Conservation (phyloP, 1,284 basidiomycete species). For the Pterulicium gracile region DNA sequence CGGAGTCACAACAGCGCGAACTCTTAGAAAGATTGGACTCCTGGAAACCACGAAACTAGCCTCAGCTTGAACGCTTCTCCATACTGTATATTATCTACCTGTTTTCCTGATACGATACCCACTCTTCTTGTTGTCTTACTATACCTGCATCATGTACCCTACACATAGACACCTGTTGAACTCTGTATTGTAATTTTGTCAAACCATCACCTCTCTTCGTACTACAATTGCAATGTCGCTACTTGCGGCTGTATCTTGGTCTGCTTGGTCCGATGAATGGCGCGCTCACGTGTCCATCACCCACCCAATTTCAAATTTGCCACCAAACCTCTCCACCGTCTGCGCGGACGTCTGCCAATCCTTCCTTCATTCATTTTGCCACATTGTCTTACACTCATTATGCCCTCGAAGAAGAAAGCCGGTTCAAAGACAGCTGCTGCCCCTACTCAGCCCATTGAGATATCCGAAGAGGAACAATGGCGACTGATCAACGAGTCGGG, state of each 20-base stretch:
- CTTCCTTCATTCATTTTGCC: neutral
- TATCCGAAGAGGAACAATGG: slow-evolving; percentile 69
- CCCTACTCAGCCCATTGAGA: slow-evolving; percentile 25
- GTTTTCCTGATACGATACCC: slow-evolving; percentile 18
- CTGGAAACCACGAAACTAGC: no score
- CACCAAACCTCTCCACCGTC: neutral
- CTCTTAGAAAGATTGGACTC: no score
- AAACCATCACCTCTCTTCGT: neutral
- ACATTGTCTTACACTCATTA: slow-evolving; percentile 10
- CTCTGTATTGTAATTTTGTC: neutral
- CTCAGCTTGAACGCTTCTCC: no score
- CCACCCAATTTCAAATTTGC: neutral
- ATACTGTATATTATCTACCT: slow-evolving; percentile 4
- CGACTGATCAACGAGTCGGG: slow-evolving; percentile 60
- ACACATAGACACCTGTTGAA: neutral
- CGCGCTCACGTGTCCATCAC: neutral
- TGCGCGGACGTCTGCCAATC: neutral
- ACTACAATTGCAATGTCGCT: neutral
- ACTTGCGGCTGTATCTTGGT: neutral
- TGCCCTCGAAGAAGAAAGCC: slow-evolving; percentile 30
- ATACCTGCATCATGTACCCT: slow-evolving; percentile 4
- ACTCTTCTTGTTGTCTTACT: slow-evolving; percentile 25
- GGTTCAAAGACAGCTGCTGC: slow-evolving; percentile 12
- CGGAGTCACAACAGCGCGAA: no score
- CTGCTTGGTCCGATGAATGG: neutral